Evolutionary conservation across 805 yeast genomes (phyloP).

Genomic region (Metschnikowia proteae): DNA sequence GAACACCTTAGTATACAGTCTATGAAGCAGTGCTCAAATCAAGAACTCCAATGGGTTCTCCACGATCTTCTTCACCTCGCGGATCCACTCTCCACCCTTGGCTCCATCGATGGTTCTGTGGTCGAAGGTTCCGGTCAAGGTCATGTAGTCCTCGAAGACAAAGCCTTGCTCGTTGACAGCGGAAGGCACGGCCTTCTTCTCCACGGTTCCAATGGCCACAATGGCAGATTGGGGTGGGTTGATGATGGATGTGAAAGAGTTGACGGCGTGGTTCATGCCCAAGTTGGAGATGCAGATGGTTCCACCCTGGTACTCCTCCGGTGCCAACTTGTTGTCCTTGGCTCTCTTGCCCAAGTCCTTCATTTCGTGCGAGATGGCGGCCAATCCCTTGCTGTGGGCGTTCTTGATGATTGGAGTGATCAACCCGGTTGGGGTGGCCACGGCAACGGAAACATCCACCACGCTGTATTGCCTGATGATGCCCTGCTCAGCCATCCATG

Average conservation of each 20-base stretch:
- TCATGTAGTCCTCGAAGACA: constrained; percentile 85
- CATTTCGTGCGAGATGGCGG: constrained; percentile 72
- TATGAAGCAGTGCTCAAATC: constrained; percentile 28
- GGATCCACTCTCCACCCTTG: constrained; percentile 94
- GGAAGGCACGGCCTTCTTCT: constrained; percentile 91
- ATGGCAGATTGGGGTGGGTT: constrained; percentile 97
- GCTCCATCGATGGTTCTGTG: constrained; percentile 98
- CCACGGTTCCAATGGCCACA: constrained; percentile 89
- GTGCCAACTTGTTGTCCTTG: constrained; percentile 84
- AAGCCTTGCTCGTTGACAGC: constrained; percentile 87
- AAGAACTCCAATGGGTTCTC: constrained; percentile 96
- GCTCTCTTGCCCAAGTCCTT: constrained; percentile 97
- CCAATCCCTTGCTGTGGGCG: constrained; percentile 85
- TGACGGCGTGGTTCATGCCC: constrained; percentile 97
- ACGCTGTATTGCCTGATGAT: constrained; percentile 86
- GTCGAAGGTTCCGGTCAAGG: constrained; percentile 94
- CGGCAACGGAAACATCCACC: constrained; percentile 98
- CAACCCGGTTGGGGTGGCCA: constrained; percentile 95
- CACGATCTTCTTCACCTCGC: constrained; percentile 81
- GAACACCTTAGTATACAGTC: background rate
- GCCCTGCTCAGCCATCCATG: constrained; percentile 86
- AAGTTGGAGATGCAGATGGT: constrained; percentile 97
- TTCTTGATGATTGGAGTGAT: constrained; percentile 92
- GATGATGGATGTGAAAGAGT: constrained; percentile 90
- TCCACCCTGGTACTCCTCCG: constrained; percentile 99